phyloP scores from a whole-genome alignment of 179 eudicot species.

The Silene coronaria region DNA sequence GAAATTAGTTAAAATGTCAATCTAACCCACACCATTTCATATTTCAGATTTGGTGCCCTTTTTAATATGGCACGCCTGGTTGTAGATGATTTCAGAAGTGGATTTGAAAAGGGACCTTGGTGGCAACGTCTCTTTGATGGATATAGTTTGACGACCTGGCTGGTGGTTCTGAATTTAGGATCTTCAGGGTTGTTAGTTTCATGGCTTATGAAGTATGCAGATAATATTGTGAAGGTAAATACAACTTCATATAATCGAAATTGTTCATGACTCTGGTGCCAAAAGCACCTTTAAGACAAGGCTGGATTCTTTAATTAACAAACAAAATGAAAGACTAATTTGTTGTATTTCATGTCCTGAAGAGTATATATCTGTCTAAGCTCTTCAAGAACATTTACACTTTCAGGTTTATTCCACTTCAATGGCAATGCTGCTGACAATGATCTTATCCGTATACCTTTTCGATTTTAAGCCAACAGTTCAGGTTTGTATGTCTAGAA shows the following conservation, averaged over 20 bases:
- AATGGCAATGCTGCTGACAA: conserved; percentile 93
- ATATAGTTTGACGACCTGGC: conserved; percentile 73
- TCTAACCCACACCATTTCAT: not conserved
- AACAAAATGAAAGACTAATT: not conserved
- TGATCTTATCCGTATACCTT: conserved; percentile 67
- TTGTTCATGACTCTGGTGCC: not conserved
- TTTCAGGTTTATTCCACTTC: conserved; percentile 85
- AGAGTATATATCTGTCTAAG: not conserved
- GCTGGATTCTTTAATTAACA: not conserved
- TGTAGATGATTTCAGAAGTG: conserved; percentile 71
- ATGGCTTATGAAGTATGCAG: conserved; percentile 97
- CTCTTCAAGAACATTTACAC: not conserved
- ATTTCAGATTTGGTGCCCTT: conserved; percentile 74
- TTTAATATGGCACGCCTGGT: conserved; percentile 79
- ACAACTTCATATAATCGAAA: not conserved
- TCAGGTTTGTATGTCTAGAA: conserved; percentile 43
- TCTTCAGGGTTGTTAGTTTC: conserved; percentile 90
- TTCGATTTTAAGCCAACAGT: conserved; percentile 76
- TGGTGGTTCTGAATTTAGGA: conserved; percentile 89
- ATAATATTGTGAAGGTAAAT: conserved; percentile 80
- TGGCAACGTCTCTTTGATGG: conserved; percentile 90
- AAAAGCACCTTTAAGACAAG: not conserved
- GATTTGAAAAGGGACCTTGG: conserved; percentile 83
- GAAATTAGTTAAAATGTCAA: not conserved
- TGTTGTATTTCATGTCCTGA: not conserved